Evolutionary conservation across 192 early-diverging fungal species (phyloP), one percentile per base, ranked within the genome.

Genomic region (Mortierella claussenii): DNA sequence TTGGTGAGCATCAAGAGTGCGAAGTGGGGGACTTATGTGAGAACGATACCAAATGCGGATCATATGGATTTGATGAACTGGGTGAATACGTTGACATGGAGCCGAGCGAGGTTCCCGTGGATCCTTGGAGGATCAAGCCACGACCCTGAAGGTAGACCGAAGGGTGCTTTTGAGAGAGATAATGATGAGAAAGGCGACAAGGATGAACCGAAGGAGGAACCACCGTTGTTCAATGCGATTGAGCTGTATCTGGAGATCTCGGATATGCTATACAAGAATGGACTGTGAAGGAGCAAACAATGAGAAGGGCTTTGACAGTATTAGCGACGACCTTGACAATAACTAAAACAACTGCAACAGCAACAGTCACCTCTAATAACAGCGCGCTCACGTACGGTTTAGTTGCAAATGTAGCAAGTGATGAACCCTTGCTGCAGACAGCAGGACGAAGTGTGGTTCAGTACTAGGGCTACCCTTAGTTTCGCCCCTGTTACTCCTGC

Each of bases 1-100:
- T 80, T 98, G 45, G 97, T 98, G 28, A 91, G 89, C 46, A 69
- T 96, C 20, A 78, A 89, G n/a, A 92, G 90, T 70, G 95, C 97
- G 2, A 81, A 88, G 67, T 98, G 95, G 97, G 97, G 97, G 7
- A 82, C 85, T 44, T 96, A 94, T 68, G 73, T 94, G 44, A 87
- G 88, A 37, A 91, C 91, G 34, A 76, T 76, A 17, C 64, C 63
- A 9, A 76, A 76, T 55, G 73, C 73, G 4, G 73, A 76, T 21
- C 73, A 76, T 21, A 76, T 76, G 73, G 73, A 76, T 57, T 23
- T 76, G 30, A 76, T 76, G 73, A 76, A 76, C 52, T 76, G 73
- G 73, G 64, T 67, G 18, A 76, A 76, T 46, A 59, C 73, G 0
- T 23, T 76, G 54, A 52, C 73, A 9, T 76, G 73, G 73, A 62